Conservation (phyloP, 1,284 basidiomycete species). For the Ustilago tritici region DNA sequence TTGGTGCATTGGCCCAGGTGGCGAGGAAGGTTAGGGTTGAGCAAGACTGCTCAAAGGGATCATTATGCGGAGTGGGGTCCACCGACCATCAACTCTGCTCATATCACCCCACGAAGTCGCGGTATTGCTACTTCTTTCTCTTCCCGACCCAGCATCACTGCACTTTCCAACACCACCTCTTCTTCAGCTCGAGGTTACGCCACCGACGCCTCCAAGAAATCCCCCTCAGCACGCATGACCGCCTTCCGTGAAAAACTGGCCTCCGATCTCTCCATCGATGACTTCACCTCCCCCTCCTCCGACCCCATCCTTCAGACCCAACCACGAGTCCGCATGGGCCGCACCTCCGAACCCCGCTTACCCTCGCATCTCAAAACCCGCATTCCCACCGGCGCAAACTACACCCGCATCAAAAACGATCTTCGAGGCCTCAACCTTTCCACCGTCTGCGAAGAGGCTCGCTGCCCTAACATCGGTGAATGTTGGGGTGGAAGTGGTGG, state of each 20-base stretch:
- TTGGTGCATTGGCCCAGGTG: slow-evolving; percentile 68
- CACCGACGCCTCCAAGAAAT: slow-evolving; percentile 31
- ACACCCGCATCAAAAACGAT: slow-evolving; percentile 93
- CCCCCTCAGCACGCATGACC: slow-evolving; percentile 38
- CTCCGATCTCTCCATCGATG: slow-evolving; percentile 56
- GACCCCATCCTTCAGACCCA: slow-evolving; percentile 29
- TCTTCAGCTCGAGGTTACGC: slow-evolving; percentile 25
- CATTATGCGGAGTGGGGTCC: slow-evolving; percentile 63
- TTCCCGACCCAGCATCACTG: slow-evolving; percentile 7
- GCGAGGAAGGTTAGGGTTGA: slow-evolving; percentile 69
- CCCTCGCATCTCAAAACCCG: slow-evolving; percentile 90
- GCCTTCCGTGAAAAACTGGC: slow-evolving; percentile 60
- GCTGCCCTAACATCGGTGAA: slow-evolving; percentile 98
- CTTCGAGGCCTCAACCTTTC: slow-evolving; percentile 89
- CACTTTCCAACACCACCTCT: background rate
- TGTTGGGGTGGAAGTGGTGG: slow-evolving; percentile 91
- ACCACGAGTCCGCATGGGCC: slow-evolving; percentile 58
- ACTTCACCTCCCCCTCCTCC: slow-evolving; percentile 52
- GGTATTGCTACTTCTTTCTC: slow-evolving; percentile 22
- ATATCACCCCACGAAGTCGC: slow-evolving; percentile 50
- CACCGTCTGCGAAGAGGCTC: slow-evolving; percentile 98
- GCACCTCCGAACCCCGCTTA: slow-evolving; percentile 74
- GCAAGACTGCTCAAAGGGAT: slow-evolving; percentile 51
- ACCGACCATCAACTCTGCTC: slow-evolving; percentile 51
- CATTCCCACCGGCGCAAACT: slow-evolving; percentile 85